Evolutionary conservation across 768 basidiomycete species (phyloP), one percentile per base, ranked within the genome.

Genomic region (Phallus indusiatus): DNA sequence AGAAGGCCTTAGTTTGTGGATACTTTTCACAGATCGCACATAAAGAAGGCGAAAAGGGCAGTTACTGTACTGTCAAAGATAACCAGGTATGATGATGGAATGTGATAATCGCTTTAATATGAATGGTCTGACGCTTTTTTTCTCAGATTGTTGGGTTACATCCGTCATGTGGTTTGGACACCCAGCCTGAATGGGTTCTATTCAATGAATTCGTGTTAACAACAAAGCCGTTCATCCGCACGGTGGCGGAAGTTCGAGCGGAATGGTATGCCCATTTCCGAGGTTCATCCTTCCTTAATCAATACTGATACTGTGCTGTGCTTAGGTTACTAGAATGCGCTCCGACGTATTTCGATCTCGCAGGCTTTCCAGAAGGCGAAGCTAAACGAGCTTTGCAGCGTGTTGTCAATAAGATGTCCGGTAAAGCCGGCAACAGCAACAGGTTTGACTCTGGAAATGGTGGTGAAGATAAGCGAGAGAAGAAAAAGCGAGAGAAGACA

Each of bases 1-100:
- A 92, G 24, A 85, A 85, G 71, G 87, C 88, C 0, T 76, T 98
- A 20, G 87, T 90, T 5, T 88, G 86, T 64, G 96, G 94, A 1
- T 99, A 90, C 79, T 99, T 97, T 74, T 97, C 96, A 95, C 95
- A 97, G 69, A 83, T 92, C 11, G 96, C 94, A 7, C 93, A 96
- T 71, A 90, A 90, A 70, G 93, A 94, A 68, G 90, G 91, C 2
- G 90, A 92, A 69, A 94, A 91, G 71, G 82, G 85, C 1, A 81
- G 78, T 56, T 98, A 99, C 68, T 62, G 86, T 62, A 99, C 94
- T 0, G 85, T 96, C 60, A 98, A 97, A 74, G 95, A 99, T 70
- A 89, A 94, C 64, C 94, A 96, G 75, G 89, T 83, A 62, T 18
- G 80, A n/a, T n/a, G n/a, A n/a, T n/a, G n/a, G n/a, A n/a, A n/a